A percentile compares a stretch with the other conserved stretches of the same genome.
These are phyloP conservation scores for Trichoderma lentiforme DNA, from an alignment of 2,329 filamentous ascomycete species.

Conservation along the genomic window DNA sequence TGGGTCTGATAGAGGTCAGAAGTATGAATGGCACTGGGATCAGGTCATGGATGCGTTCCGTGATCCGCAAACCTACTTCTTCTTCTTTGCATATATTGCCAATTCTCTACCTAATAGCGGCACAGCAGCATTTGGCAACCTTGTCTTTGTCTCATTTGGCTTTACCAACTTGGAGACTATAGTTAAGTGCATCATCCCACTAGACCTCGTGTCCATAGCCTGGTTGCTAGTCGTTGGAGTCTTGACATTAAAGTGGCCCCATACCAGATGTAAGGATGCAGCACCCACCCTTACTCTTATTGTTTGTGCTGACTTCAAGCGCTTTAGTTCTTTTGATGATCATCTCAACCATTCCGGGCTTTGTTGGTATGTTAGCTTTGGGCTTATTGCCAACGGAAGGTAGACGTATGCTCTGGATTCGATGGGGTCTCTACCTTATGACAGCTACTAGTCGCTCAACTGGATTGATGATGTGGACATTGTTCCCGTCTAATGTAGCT, in stretches of 20 bases:
- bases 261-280: neutral
- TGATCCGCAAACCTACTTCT: neutral
- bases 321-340: neutral
- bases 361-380: neutral
- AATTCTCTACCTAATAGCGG: neutral
- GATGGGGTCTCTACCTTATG: neutral
- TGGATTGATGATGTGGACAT: neutral
- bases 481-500: neutral
- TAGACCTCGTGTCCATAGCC: neutral
- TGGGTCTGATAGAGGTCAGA: neutral
- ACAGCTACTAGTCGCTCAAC: neutral
- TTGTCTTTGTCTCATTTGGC: neutral
- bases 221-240: neutral
- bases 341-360: neutral
- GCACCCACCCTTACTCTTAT: neutral
- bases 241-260: neutral
- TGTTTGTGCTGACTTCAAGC: neutral
- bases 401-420: neutral
- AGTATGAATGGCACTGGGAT: neutral
- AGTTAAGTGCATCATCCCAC: neutral
- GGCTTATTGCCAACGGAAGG: neutral
- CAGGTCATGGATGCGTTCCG: neutral
- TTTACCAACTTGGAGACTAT: neutral
- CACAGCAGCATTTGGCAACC: neutral
- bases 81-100: neutral